These are phyloP conservation scores for Neopestalotiopsis sp. DNA, from an alignment of 2,329 filamentous ascomycete species.

Conservation along the genomic window DNA sequence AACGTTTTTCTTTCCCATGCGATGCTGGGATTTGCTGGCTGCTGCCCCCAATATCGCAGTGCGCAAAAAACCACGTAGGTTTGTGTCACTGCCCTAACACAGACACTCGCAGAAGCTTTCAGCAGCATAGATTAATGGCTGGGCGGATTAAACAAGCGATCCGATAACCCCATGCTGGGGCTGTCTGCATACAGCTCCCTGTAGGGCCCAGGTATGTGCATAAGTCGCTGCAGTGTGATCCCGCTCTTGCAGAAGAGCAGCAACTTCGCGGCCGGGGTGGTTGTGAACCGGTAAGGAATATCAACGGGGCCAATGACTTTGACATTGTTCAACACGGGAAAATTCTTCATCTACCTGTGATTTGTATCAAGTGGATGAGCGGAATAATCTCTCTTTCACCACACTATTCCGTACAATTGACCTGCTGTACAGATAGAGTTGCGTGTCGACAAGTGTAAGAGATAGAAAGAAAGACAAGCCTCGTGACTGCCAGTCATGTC, in stretches of 20 bases:
- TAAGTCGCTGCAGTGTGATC: conserved; percentile 13
- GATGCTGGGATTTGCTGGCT: conserved; percentile 1
- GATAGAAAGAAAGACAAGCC: neutral
- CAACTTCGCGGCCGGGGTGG: neutral
- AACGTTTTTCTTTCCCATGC: neutral
- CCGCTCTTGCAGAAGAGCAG: conserved; percentile 6
- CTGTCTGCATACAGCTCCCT: neutral
- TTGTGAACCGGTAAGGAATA: neutral
- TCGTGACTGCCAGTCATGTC: conserved; percentile 4
- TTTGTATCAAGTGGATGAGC: neutral
- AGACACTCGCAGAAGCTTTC: neutral
- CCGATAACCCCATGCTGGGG: neutral
- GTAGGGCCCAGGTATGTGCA: neutral
- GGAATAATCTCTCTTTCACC: neutral
- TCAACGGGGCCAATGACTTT: neutral
- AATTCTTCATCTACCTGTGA: neutral
- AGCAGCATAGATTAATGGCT: neutral
- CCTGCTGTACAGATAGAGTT: neutral
- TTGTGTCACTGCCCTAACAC: neutral
- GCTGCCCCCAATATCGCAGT: neutral
- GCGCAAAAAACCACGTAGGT: neutral
- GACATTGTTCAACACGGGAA: neutral
- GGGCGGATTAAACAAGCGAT: neutral
- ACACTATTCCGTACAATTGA: neutral
- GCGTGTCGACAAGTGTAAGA: neutral